A percentile compares a stretch with the other conserved stretches of the same genome.
Evolutionary conservation across 2,329 filamentous ascomycete genomes (phyloP).

Genomic region (Colletotrichum eremochloae): DNA sequence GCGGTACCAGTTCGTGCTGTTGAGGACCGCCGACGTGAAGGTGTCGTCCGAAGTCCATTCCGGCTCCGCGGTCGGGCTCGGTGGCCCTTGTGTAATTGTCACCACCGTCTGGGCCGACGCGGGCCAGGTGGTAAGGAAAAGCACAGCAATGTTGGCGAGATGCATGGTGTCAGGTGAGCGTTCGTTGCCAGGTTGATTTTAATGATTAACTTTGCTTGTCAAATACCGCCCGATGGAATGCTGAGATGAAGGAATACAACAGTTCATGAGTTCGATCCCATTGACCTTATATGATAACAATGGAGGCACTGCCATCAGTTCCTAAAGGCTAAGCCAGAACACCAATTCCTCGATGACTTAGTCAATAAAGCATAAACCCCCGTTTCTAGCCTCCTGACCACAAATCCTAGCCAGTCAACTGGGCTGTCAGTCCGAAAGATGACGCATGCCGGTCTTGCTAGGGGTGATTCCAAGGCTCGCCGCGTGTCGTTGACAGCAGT

Average conservation of each 20-base stretch:
- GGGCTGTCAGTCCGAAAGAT: conserved; percentile 4
- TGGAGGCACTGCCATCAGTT: not conserved
- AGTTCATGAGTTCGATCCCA: no score
- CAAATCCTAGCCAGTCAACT: conserved; percentile 1
- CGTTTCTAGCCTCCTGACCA: conserved; percentile 8
- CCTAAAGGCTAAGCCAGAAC: not conserved
- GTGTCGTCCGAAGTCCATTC: conserved; percentile 51
- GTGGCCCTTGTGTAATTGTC: conserved; percentile 45
- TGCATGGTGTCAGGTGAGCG: conserved; percentile 1
- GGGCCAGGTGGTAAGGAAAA: not conserved
- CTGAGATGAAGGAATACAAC: not conserved
- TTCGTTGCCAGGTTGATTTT: not conserved
- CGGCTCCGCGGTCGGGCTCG: conserved; percentile 46
- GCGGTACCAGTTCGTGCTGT: conserved; percentile 77
- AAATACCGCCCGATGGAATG: no score
- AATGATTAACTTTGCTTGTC: not conserved
- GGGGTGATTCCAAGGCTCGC: conserved; percentile 17
- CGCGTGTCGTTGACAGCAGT: not conserved
- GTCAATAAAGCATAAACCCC: conserved; percentile 4
- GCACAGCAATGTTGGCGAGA: not conserved
- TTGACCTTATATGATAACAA: not conserved
- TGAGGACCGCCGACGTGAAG: conserved; percentile 70
- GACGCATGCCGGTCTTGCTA: conserved; percentile 19
- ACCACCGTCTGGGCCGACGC: conserved; percentile 35
- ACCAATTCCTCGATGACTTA: not conserved